phyloP scores from a whole-genome alignment of 176 grass and related monocot genomes.

The Oryza australiensis region DNA sequence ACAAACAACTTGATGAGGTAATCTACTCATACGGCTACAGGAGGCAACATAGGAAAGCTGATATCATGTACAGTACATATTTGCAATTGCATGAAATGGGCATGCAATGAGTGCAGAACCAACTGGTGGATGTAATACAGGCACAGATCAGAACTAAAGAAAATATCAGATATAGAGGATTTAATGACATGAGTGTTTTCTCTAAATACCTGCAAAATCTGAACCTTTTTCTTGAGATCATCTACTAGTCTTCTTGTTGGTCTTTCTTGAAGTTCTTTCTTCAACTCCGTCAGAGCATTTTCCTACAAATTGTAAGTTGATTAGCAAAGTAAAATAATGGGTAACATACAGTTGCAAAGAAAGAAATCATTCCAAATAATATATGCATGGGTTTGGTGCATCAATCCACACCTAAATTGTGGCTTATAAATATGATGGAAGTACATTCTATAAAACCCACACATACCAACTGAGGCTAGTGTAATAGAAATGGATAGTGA shows the following conservation, averaged over 20 bases:
- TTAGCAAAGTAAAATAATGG: conserved; percentile 10
- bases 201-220: conserved; percentile 87
- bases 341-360: conserved; percentile 13
- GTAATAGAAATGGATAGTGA: background rate
- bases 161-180: background rate
- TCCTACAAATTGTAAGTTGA: conserved; percentile 59
- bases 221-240: conserved; percentile 96
- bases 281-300: conserved; percentile 68
- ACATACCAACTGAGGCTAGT: background rate
- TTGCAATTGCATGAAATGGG: conserved; percentile 8
- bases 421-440: conserved; percentile 16
- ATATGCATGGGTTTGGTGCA: conserved; percentile 12
- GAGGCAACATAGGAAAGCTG: conserved; percentile 11
- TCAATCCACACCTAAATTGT: background rate
- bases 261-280: conserved; percentile 94
- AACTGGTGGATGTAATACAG: background rate
- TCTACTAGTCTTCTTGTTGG: conserved; percentile 88
- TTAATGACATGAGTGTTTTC: conserved; percentile 20
- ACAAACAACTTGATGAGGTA: background rate
- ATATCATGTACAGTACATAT: background rate
- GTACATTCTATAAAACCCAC: conserved; percentile 8
- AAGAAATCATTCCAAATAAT: conserved; percentile 29
- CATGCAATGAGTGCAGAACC: background rate
- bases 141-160: background rate
- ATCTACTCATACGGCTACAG: background rate